Conservation (phyloP, 2,329 filamentous ascomycete species). For the Fusarium pseudoanthophilum region DNA sequence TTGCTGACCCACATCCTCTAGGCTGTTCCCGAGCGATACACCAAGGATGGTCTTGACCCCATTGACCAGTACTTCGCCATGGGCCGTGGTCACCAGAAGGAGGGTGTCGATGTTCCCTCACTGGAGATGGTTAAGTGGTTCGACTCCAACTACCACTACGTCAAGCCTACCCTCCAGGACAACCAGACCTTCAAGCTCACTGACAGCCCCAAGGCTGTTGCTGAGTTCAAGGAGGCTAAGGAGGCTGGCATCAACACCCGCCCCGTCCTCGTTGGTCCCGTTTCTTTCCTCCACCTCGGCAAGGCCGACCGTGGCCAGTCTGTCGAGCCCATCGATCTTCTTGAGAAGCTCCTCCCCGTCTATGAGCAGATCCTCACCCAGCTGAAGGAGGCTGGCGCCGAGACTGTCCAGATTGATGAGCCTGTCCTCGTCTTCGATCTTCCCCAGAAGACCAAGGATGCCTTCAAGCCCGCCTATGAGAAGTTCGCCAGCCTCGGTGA, state of each 20-base stretch:
- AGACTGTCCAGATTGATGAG: constrained; percentile 98
- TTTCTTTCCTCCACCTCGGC: constrained; percentile 96
- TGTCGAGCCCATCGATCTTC: constrained; percentile 91
- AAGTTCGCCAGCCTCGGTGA: constrained; percentile 80
- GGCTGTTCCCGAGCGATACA: constrained; percentile 94
- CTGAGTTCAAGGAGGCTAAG: constrained; percentile 97
- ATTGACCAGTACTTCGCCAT: constrained; percentile 99
- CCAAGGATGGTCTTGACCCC: constrained; percentile 84
- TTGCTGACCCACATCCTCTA: constrained; percentile 50
- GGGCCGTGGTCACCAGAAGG: constrained; percentile 98
- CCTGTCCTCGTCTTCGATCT: constrained; percentile 96
- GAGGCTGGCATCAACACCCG: constrained; percentile 92
- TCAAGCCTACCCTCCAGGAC: constrained; percentile 98
- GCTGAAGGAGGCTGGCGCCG: constrained; percentile 95
- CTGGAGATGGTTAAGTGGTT: constrained; percentile 99
- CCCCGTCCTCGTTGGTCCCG: constrained; percentile 93
- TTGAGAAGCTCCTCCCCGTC: constrained; percentile 92
- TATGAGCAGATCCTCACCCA: constrained; percentile 93
- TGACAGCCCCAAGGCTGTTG: constrained; percentile 90
- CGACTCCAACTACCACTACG: constrained; percentile 99
- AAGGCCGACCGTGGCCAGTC: constrained; percentile 97
- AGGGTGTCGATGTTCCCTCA: constrained; percentile 88
- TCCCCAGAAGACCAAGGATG: constrained; percentile 87
- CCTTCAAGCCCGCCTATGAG: constrained; percentile 98
- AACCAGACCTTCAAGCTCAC: constrained; percentile 95